phyloP scores from a whole-genome alignment of 129 eudicot genomes.

The Daucus carota region DNA sequence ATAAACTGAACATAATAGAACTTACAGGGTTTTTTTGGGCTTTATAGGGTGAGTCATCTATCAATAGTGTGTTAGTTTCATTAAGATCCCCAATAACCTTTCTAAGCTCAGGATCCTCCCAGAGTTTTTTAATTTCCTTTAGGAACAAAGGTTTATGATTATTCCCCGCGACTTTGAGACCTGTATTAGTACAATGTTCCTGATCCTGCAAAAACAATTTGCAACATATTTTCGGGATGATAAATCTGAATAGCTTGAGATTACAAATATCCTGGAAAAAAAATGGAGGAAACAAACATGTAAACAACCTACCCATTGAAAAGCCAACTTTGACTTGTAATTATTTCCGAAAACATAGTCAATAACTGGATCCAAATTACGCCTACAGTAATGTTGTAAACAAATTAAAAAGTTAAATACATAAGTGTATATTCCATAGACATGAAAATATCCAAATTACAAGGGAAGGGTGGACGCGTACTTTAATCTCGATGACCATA shows the following conservation, averaged over 20 bases:
- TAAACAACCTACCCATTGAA: too few relatives aligned
- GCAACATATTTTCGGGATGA: neutral
- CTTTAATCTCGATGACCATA: too few relatives aligned
- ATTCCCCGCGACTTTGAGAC: slow-evolving; percentile 46
- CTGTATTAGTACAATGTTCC: slow-evolving; percentile 63
- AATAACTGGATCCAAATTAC: too few relatives aligned
- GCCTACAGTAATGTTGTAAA: too few relatives aligned
- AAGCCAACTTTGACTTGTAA: too few relatives aligned
- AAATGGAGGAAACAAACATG: too few relatives aligned
- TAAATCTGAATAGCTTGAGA: neutral
- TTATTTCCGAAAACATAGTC: too few relatives aligned
- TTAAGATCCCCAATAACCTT: slow-evolving; percentile 38
- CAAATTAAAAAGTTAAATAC: too few relatives aligned
- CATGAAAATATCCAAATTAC: too few relatives aligned
- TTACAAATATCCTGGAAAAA: too few relatives aligned
- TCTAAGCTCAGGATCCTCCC: slow-evolving; percentile 63
- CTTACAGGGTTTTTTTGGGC: slow-evolving; percentile 69
- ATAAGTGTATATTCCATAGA: too few relatives aligned
- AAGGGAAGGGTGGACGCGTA: too few relatives aligned
- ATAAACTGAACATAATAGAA: neutral
- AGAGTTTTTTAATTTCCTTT: slow-evolving; percentile 61
- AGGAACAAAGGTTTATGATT: slow-evolving; percentile 54
- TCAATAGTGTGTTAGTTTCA: slow-evolving; percentile 61
- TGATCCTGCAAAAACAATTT: slow-evolving; percentile 51
- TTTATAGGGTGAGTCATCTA: slow-evolving; percentile 95